Conservation (phyloP, 129 eudicot genomes). For the Lactuca sativa region DNA sequence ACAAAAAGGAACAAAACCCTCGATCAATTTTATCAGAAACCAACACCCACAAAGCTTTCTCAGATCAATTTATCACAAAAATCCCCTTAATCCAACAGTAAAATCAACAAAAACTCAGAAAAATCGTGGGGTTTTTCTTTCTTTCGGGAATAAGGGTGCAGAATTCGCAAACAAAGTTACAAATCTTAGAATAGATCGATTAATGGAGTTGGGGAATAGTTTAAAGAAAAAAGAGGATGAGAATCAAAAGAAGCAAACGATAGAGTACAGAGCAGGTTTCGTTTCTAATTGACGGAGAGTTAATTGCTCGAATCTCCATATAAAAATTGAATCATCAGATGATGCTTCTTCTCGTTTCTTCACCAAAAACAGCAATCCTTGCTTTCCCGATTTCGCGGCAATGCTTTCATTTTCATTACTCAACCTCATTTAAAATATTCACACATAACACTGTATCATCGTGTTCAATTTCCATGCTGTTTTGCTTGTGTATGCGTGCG, state of each 20-base stretch:
- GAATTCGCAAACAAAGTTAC: background rate
- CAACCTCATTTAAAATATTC: constrained; percentile 42
- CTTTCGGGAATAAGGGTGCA: background rate
- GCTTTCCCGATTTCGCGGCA: constrained; percentile 56
- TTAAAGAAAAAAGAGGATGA: constrained; percentile 19
- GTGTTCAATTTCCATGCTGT: constrained; percentile 12
- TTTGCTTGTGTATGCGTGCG: background rate
- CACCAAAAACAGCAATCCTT: constrained; percentile 39
- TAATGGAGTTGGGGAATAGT: constrained; percentile 21
- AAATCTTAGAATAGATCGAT: constrained; percentile 5
- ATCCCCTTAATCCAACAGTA: constrained; percentile 34
- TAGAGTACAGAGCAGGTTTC: constrained; percentile 54
- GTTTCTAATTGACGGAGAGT: constrained; percentile 27
- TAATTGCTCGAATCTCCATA: constrained; percentile 63
- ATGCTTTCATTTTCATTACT: constrained; percentile 63
- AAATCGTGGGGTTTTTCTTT: background rate
- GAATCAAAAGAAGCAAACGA: constrained; percentile 52
- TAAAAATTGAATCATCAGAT: constrained; percentile 22
- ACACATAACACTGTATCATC: constrained; percentile 32
- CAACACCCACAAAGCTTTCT: background rate
- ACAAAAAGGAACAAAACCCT: constrained; percentile 20
- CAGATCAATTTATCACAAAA: constrained; percentile 20
- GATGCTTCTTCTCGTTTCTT: constrained; percentile 33
- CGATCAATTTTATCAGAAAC: constrained; percentile 7
- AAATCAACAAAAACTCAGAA: constrained; percentile 31